These are phyloP conservation scores for Pleodorina starrii DNA, from an alignment of 139 green algal species.

Conservation along the genomic window DNA sequence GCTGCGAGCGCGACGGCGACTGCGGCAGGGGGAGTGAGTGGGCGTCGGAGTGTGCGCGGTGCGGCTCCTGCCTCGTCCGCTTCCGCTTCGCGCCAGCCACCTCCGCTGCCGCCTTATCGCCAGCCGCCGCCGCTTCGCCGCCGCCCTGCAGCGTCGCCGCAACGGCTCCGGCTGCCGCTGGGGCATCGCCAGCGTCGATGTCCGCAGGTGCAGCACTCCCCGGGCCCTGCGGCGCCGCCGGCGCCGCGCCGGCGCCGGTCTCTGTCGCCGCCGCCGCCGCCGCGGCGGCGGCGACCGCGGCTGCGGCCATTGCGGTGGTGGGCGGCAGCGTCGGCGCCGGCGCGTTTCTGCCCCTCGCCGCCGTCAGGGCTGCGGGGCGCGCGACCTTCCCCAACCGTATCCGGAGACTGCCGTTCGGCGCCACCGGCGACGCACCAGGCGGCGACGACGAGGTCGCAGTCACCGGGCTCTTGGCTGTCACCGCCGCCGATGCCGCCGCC, in stretches of 20 bases:
- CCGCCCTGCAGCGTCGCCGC: neutral
- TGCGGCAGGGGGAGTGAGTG: neutral
- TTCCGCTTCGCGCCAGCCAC: neutral
- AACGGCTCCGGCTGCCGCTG: neutral
- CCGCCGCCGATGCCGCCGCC: neutral
- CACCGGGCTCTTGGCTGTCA: neutral
- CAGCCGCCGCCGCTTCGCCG: neutral
- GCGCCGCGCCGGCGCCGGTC: no score
- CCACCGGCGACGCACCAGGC: neutral
- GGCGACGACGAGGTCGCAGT: neutral
- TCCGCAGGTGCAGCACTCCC: neutral
- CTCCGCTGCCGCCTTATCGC: neutral
- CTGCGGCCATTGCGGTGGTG: neutral
- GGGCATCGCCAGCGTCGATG: no score
- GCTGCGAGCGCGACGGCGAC: neutral
- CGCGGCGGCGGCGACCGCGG: neutral
- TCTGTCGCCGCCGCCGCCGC: neutral
- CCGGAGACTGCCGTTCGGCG: neutral
- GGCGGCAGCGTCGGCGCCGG: conserved; percentile 11
- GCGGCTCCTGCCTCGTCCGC: neutral
- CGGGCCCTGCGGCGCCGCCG: no score
- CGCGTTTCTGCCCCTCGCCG: neutral
- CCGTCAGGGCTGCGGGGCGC: conserved; percentile 1
- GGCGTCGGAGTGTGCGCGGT: neutral
- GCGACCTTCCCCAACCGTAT: conserved; percentile 21